These are phyloP conservation scores for Starmerella etchellsii DNA, from an alignment of 805 yeast genomes.

Conservation along the genomic window DNA sequence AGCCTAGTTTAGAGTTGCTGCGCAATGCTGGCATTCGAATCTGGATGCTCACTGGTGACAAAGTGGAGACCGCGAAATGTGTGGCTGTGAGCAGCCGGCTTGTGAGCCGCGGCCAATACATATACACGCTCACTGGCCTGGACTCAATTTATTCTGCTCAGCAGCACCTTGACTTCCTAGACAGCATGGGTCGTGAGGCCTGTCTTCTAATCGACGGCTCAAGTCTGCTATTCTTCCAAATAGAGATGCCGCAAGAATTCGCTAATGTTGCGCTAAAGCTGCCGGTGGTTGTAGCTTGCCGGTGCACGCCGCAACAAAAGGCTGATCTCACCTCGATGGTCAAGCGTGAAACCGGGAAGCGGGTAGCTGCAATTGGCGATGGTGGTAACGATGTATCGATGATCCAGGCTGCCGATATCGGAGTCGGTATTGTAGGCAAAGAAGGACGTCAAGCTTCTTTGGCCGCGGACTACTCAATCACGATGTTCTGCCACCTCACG, in stretches of 20 bases:
- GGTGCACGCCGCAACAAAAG: conserved; percentile 97
- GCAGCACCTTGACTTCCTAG: conserved; percentile 58
- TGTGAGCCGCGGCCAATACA: conserved; percentile 85
- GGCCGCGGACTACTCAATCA: conserved; percentile 92
- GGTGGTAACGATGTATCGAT: conserved; percentile 98
- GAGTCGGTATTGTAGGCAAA: conserved; percentile 97
- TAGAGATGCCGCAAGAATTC: conserved; percentile 44
- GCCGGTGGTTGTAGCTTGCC: conserved; percentile 95
- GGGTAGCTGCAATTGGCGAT: conserved; percentile 97
- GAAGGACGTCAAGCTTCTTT: conserved; percentile 96
- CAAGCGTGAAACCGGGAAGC: conserved; percentile 62
- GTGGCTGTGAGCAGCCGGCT: conserved; percentile 92
- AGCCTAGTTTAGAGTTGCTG: conserved; percentile 77
- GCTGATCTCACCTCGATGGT: conserved; percentile 85
- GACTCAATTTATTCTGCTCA: conserved; percentile 51
- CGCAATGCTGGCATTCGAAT: conserved; percentile 95
- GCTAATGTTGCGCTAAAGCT: conserved; percentile 61
- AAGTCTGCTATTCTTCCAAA: conserved; percentile 58
- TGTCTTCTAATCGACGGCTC: conserved; percentile 91
- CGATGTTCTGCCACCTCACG: conserved; percentile 80
- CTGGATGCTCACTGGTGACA: conserved; percentile 99
- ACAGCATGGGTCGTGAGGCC: conserved; percentile 43
- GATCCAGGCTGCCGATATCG: conserved; percentile 98
- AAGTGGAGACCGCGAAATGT: conserved; percentile 96
- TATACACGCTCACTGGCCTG: conserved; percentile 69